Base-by-base conservation (phyloP, 176 grass and related monocot genomes). In the Oryza officinalis region DNA sequence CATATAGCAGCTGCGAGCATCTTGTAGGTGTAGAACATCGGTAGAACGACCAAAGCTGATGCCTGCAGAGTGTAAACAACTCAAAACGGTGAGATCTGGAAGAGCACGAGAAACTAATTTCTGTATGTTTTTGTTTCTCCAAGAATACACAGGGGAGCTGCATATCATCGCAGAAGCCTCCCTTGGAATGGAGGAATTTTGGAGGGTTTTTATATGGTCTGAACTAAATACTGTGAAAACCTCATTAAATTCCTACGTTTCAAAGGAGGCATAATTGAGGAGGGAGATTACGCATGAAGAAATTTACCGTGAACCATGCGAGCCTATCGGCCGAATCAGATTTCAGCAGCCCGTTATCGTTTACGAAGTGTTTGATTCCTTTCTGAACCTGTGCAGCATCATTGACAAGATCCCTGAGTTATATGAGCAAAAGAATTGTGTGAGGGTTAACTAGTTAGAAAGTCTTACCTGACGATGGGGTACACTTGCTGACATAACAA, bases 381-480 rank as follows among this genome's bases (percentile, higher is more conserved):
- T 18, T 81, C 78, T 67, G 78, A 81, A 89, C 65, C 83, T 89
- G 88, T 27, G 65, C 4, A 23, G 2, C 76, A 23, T 11, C 13
- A 7, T 69, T 5, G 31, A 27, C 1, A 35, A 63, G 49, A 38
- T 54, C 25, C 15, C 7, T 18, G 22, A 63, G 26, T 25, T 28
- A 17, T 15, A 17, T 13, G 23, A 52, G 5, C 25, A 4, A 9
- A 26, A 15, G 3, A 33, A 31, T 1, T 23, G 38, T 33, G 14
- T 27, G 2, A 57, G 26, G 1, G 0, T 4, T 4, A 20, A 20
- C 0, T 22, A 2, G 26, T 13, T 13, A 27, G 0, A 72, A 45
- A 65, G 32, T 26, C 13, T 6, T 23, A 89, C 83, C 83, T 81
- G 87, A 35, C 4, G 13, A 57, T 81, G 65, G 72, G 32, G 65